Evolutionary conservation across 305 asterid genomes (phyloP), one percentile per base, ranked within the genome.

Genomic region (Fraxinus sp.): DNA sequence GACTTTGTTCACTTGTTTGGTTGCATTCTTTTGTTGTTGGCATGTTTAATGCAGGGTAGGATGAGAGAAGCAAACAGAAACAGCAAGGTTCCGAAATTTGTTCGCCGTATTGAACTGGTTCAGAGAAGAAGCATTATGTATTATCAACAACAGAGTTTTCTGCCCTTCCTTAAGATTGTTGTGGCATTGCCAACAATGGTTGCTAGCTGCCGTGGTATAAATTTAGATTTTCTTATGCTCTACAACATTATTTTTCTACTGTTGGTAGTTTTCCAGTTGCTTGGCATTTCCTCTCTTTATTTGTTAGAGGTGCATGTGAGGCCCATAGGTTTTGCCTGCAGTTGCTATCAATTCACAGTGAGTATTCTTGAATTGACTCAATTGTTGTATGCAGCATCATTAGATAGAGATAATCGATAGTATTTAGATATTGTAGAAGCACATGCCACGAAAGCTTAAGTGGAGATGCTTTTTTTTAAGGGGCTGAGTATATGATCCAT

Each of bases 141-240:
- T 86, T 95, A 97, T 86, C 99, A 97, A 81, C 94, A 93, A 82
- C 93, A 97, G 83, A 86, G 55, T 81, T 90, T 87, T 85, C 98
- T 92, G 86, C 92, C 99, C 55, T 97, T 97, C 77, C 98, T 97
- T 57, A 97, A 90, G 90, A 92, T 97, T 84, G 98, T 97, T 33
- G 99, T 95, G 87, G 95, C 98, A 84, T 84, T 97, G 91, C 99
- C 99, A 78, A 89, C 98, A 85, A 95, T 95, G 98, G 98, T 97
- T 84, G 24, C 99, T 66, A 93, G 92, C 89, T 97, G 99, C 85
- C 98, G 99, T 35, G 97, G 99, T 97, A 90, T 84, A 91, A 80
- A 13, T 55, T 85, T 49, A 46, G 70, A 20, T 59, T 59, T 59
- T 59, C 70, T 59, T 59, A 59, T 59, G 28, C 64, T 73, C 81